Conservation (phyloP, 768 basidiomycete genomes). For the Russula olivacea region DNA sequence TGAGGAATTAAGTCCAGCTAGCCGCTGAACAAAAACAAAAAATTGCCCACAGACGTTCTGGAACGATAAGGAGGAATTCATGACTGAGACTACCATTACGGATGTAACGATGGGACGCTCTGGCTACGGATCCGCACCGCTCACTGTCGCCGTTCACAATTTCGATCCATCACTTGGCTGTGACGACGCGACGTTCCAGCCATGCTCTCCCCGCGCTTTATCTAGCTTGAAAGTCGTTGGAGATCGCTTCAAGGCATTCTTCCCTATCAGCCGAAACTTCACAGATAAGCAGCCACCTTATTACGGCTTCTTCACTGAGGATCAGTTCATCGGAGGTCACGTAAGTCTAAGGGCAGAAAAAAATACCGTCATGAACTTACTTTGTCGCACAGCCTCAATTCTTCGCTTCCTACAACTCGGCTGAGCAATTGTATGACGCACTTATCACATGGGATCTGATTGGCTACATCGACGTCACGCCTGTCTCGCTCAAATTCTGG, state of each 20-base stretch:
- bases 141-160: conserved; percentile 15
- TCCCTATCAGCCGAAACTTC: conserved; percentile 12
- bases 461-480: conserved; percentile 28
- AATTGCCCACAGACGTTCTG: conserved; percentile 13
- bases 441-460: conserved; percentile 27
- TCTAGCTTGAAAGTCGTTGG: conserved; percentile 20
- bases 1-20: background rate
- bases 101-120: conserved; percentile 15
- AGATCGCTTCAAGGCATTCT: conserved; percentile 12
- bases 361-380: background rate
- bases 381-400: conserved; percentile 27
- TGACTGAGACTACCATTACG: conserved; percentile 16
- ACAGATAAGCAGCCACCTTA: conserved; percentile 12
- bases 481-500: conserved; percentile 32
- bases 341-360: background rate
- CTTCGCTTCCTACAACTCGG: conserved; percentile 29
- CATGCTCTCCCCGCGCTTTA: conserved; percentile 18
- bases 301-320: conserved; percentile 18
- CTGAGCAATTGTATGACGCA: conserved; percentile 31
- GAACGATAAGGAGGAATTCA: conserved; percentile 19
- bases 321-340: conserved; percentile 11
- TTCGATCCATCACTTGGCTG: conserved; percentile 18
- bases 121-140: conserved; percentile 18
- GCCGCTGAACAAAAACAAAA: background rate
- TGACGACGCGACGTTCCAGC: conserved; percentile 20